Evolutionary conservation across 352 stramenopile genomes (phyloP), one percentile per base, ranked within the genome.

Genomic region (Globisporangium viniferum): DNA sequence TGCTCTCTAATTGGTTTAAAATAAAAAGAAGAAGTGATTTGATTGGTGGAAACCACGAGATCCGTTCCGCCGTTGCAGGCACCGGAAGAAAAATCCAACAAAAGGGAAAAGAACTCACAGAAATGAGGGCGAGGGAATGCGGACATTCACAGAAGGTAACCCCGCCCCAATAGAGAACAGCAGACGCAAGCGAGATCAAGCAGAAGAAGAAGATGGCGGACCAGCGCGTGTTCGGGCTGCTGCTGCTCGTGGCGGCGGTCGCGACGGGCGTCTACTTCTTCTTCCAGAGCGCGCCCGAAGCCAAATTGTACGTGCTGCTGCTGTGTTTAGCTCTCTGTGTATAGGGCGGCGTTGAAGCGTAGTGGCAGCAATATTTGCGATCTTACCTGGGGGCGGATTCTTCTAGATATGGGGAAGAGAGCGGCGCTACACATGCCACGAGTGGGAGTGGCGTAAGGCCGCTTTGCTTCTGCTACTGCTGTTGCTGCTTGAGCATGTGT

Each of bases 261-360:
- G 64, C 74, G 14, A 73, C 64, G 22, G 78, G 79, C 59, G 71
- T 92, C 55, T 92, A 90, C 68, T 55, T 81, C 27, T 91, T 94
- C 75, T 92, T 94, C 73, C 73, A 79, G 57, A 83, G 70, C 15
- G 86, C 84, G 9, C 86, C 86, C 2, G 75, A 92, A 57, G 76
- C 84, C 2, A 59, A 75, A 9, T 94, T 92, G 86, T 94, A 78
- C 70, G 85, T 84, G 36, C 12, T 29, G 39, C 12, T 41, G 44
- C 27, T 6, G 22, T 31, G 36, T 46, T 15, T 58, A 18, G 20
- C 1, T 69, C 12, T 35, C 2, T 58, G 15, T 58, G 15, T 51
- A 33, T 33, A 33, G 3, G 31, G 27, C 35, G 41, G 41, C 20
- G 44, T 27, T 46, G 22, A 36, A 44, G 15, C 53, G 59, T 12